Evolutionary conservation across 208 protist genomes (phyloP).

Genomic region (Balamuthia mandrillaris): DNA sequence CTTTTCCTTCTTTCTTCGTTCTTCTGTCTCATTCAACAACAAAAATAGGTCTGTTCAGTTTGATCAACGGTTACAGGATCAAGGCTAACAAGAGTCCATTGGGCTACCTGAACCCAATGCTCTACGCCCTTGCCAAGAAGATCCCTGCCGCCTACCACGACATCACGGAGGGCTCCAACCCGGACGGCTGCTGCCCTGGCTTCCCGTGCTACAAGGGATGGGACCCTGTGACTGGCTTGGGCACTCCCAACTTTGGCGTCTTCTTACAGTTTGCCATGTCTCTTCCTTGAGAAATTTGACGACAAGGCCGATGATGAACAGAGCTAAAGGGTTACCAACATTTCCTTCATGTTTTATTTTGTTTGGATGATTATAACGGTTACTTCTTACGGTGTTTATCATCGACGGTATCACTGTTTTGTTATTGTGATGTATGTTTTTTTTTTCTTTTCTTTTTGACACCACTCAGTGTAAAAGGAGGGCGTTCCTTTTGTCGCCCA

Average conservation of each 20-base stretch:
- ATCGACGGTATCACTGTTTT: too few species aligned
- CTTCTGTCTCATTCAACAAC: background rate
- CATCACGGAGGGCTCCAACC: slow-evolving; percentile 60
- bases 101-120: slow-evolving; percentile 70
- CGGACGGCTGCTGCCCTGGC: slow-evolving; percentile 8
- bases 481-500: too few species aligned
- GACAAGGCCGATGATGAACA: too few species aligned
- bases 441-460: too few species aligned
- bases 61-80: slow-evolving; percentile 46
- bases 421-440: too few species aligned
- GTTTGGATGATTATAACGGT: too few species aligned
- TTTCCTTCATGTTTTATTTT: too few species aligned
- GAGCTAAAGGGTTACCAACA: too few species aligned
- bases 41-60: background rate
- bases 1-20: too few species aligned
- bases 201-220: slow-evolving; percentile 23
- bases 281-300: background rate
- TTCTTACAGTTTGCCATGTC: background rate
- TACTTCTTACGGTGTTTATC: too few species aligned
- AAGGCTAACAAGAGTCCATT: slow-evolving; percentile 49
- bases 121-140: slow-evolving; percentile 48
- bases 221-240: slow-evolving; percentile 3
- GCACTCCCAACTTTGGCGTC: slow-evolving; percentile 12
- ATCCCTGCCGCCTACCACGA: slow-evolving; percentile 50
- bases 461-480: too few species aligned